Conservation (phyloP, 2,329 filamentous ascomycete species). For the Mycosphaerella sp. region DNA sequence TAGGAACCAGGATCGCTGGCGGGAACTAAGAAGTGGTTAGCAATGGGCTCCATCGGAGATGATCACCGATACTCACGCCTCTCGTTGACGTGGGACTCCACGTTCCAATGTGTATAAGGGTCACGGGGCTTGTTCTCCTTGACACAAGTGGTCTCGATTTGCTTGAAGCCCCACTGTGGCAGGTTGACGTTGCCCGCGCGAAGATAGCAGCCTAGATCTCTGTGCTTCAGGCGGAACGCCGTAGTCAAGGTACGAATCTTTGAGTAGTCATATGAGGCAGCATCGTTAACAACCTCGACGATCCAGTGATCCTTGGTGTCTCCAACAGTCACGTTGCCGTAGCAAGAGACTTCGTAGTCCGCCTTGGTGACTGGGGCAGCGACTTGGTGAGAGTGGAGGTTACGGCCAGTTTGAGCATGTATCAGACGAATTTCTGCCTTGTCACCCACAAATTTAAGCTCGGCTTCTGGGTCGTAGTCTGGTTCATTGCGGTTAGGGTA, state of each 20-base stretch:
- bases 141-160: constrained; percentile 93
- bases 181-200: constrained; percentile 93
- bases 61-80: constrained; percentile 59
- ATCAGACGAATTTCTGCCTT: constrained; percentile 76
- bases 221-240: constrained; percentile 80
- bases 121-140: constrained; percentile 90
- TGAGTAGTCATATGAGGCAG: constrained; percentile 75
- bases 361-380: constrained; percentile 82
- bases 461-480: constrained; percentile 64
- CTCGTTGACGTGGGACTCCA: constrained; percentile 91
- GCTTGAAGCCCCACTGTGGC: constrained; percentile 99
- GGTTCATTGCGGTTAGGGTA: constrained; percentile 80
- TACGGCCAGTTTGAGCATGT: constrained; percentile 91
- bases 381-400: constrained; percentile 90
- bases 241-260: constrained; percentile 88
- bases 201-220: constrained; percentile 81
- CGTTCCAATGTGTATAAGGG: constrained; percentile 97
- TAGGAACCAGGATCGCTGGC: constrained; percentile 84
- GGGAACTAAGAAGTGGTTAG: constrained; percentile 58
- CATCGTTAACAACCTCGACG: constrained; percentile 85
- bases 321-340: constrained; percentile 90
- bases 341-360: constrained; percentile 89
- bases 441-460: constrained; percentile 69
- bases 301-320: constrained; percentile 98
- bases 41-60: background rate